Percentiles rank a stretch among this genome's conserved stretches.
Conservation (phyloP, 2,329 filamentous ascomycete species). For the Arthrobotrys conoides region DNA sequence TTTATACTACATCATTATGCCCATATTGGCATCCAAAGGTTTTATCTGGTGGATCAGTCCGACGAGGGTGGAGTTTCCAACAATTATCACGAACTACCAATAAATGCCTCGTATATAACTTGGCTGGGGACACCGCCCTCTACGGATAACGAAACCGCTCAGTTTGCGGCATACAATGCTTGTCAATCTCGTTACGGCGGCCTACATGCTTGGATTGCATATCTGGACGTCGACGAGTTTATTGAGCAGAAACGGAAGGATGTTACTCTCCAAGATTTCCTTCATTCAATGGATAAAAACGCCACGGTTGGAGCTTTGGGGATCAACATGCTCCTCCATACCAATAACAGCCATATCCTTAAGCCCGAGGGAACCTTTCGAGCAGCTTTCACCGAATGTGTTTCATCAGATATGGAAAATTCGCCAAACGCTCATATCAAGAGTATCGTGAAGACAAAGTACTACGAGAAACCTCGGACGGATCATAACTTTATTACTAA, state of each 20-base stretch:
- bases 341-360: slow-evolving; percentile 63
- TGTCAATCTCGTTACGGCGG: slow-evolving; percentile 63
- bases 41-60: slow-evolving; percentile 58
- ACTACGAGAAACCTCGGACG: slow-evolving; percentile 60
- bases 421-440: slow-evolving; percentile 65
- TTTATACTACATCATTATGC: slow-evolving; percentile 54
- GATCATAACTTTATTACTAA: slow-evolving; percentile 57
- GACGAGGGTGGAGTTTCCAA: slow-evolving; percentile 39
- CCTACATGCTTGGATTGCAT: slow-evolving; percentile 65
- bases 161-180: slow-evolving; percentile 61
- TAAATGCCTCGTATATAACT: slow-evolving; percentile 53
- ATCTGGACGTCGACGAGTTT: slow-evolving; percentile 66
- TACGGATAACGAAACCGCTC: slow-evolving; percentile 46
- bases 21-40: slow-evolving; percentile 50
- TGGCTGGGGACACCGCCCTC: slow-evolving; percentile 44
- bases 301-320: slow-evolving; percentile 65
- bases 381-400: slow-evolving; percentile 65
- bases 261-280: slow-evolving; percentile 64
- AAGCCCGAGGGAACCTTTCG: slow-evolving; percentile 63
- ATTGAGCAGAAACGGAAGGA: slow-evolving; percentile 63
- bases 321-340: slow-evolving; percentile 66
- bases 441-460: slow-evolving; percentile 65
- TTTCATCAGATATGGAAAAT: slow-evolving; percentile 62
- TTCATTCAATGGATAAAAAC: slow-evolving; percentile 61
- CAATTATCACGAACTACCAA: slow-evolving; percentile 49